Base-by-base conservation (phyloP, 225 moss, liverwort and hornwort genomes). In the Pseudoscleropodium purum region DNA sequence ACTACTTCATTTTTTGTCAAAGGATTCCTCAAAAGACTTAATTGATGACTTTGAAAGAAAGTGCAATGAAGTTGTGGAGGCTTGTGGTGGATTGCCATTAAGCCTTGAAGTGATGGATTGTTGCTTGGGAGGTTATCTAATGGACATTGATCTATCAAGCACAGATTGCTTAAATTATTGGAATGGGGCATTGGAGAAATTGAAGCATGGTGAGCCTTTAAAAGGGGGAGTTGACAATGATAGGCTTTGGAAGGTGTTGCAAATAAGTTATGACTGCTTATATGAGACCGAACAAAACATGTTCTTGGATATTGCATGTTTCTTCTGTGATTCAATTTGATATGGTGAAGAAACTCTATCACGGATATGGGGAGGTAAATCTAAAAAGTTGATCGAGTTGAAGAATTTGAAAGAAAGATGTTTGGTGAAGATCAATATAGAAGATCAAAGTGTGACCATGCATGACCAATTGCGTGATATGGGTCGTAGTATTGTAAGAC, bases 121-220 rank as follows among this genome's bases (percentile, higher is more conserved):
- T 37, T 59, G 11, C 5, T 80, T 59, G 15, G 78, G 36, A 15
- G 15, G 78, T 25, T 54, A 10, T 36, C 25, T 78, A 25, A 59
- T 39, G 27, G 5, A 47, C 9, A 9, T 7, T 0, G 0, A 80
- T n/a, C 18, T 80, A 11, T 80, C n/a, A 2, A n/a, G 59, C 2
- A 29, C 0, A 7, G 29, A 17, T 3, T 80, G n/a, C 5, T 59
- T 80, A 16, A 2, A 9, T 23, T 25, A 2, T 80, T 80, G 59
- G 80, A 29, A 0, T 11, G 39, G 59, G 39, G 80, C 80, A 1
- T n/a, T 57, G 17, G 16, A 39, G 18, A 80, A 80, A n/a, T 59
- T 80, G 29, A 0, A 59, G 18, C 5, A 1, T n/a, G 59, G 3
- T 0, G 59, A 80, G 29, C 59, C 80, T 39, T 39, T 80, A 0